Base-by-base conservation (phyloP, 176 grass and related monocot genomes). In the Lolium rigidum region DNA sequence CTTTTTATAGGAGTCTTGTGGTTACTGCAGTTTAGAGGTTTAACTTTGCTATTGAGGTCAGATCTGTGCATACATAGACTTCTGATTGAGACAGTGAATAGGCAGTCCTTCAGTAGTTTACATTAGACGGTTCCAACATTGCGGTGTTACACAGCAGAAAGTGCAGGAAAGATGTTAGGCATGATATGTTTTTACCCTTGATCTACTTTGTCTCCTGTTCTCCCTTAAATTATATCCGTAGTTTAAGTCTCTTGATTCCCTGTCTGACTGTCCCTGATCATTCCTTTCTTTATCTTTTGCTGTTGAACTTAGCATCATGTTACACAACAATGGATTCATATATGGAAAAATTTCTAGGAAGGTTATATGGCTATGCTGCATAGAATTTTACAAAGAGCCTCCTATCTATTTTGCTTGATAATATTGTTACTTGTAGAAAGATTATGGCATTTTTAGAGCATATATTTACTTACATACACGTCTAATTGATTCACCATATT, bases 121-220 rank as follows among this genome's bases (percentile, higher is more conserved):
- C 17, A 56, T 82, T 21, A 39, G 18, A 17, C 12, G n/a, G 20
- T 38, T 43, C 2, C 20, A 41, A 6, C 47, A 15, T 50, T 74
- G 70, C 70, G 15, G 44, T 72, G 28, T 43, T 71, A 82, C 20
- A 9, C 10, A 83, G n/a, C 35, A 82, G 11, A 71, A 82, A 54
- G 78, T 1, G 46, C 6, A 80, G 24, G 58, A 11, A 64, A 65
- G 44, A 31, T 65, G 25, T 65, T 64, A 60, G 60, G 50, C 54
- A 60, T 69, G 16, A 9, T 69, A 18, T 38, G 28, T 24, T 25
- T 26, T 63, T 63, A 2, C 58, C 58, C 21, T 15, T 64, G 24
- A 64, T 64, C 25, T 28, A 64, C 61, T 35, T 66, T 66, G 25
- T 35, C 63, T 66, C 26, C 26, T 14, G 16, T 16, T 66, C 63